Base-by-base conservation (phyloP, 345 rosid species). In the Lagerstroemia speciosa region DNA sequence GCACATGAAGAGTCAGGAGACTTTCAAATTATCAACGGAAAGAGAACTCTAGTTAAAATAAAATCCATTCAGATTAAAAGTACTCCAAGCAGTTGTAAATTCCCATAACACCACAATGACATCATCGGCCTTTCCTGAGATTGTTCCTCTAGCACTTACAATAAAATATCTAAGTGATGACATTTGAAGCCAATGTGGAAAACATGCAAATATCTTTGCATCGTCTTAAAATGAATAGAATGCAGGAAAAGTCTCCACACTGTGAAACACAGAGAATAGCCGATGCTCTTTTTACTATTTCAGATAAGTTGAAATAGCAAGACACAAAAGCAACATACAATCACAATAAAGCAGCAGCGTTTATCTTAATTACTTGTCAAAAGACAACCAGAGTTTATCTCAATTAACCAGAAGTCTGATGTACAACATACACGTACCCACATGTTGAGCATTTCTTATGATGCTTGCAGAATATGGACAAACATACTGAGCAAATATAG, bases 401-500 rank as follows among this genome's bases (percentile, higher is more conserved):
- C 17, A 48, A 43, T 27, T 20, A 48, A 29, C 17, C 53, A 72
- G 46, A 45, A 41, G 63, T 62, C 67, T 40, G 73, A 19, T 48
- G 34, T 30, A 30, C 64, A 72, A 19, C 41, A 20, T 30, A 30
- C 64, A 72, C 89, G 81, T 75, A 89, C 97, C 98, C 97, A 33
- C 98, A 93, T 26, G 96, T 93, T 4, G 89, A 86, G 70, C 96
- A 93, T 81, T 89, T 89, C 81, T 87, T 84, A 77, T 91, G 98
- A 74, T 87, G 96, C 87, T 83, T 82, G 75, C 98, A 91, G 81
- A 86, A 93, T 57, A 93, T 93, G 74, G 98, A 91, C 73, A 93
- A 78, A 73, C 98, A 91, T 38, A 93, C 98, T 43, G 97, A 93
- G 71, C 98, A 93, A 60, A 91, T 83, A 75, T 89, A 89, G 60